Percentiles rank a stretch among this genome's conserved stretches.
These are phyloP conservation scores for Leucogyrophana mollusca DNA, from an alignment of 768 basidiomycete species.

Conservation along the genomic window DNA sequence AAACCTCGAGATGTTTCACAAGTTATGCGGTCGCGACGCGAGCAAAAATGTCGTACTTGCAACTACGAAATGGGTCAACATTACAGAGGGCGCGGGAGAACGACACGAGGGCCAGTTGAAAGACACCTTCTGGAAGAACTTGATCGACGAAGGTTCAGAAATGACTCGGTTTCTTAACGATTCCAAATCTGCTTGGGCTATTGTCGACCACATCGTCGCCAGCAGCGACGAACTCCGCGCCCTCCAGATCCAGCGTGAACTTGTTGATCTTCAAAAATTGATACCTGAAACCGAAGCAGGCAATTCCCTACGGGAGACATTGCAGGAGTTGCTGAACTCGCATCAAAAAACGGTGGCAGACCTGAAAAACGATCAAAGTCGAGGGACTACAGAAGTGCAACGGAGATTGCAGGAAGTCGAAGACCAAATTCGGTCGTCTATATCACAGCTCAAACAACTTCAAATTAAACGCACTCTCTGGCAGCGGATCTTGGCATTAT, in stretches of 20 bases:
- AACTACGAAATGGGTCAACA: conserved; percentile 39
- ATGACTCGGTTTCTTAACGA: conserved; percentile 20
- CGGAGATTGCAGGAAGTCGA: no score
- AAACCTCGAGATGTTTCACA: conserved; percentile 32
- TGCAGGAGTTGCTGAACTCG: no score
- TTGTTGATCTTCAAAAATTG: background rate
- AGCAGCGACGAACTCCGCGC: background rate
- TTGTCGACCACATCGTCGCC: conserved; percentile 15
- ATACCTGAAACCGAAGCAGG: conserved; percentile 2
- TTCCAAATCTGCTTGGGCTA: conserved; percentile 22
- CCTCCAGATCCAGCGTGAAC: conserved; percentile 4
- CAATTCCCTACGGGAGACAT: background rate
- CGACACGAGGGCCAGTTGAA: conserved; percentile 25
- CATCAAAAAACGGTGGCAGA: no score
- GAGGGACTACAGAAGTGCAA: no score
- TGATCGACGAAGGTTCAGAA: conserved; percentile 25
- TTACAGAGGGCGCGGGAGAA: conserved; percentile 2
- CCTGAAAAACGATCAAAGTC: no score
- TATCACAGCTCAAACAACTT: no score
- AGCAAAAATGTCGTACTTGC: conserved; percentile 29
- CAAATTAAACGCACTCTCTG: no score
- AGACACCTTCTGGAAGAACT: conserved; percentile 26
- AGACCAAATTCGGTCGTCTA: no score
- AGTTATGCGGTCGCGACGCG: conserved; percentile 31
- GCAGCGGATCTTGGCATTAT: no score